Base-by-base conservation (phyloP, 2,329 filamentous ascomycete species). In the Penicillium sp. region DNA sequence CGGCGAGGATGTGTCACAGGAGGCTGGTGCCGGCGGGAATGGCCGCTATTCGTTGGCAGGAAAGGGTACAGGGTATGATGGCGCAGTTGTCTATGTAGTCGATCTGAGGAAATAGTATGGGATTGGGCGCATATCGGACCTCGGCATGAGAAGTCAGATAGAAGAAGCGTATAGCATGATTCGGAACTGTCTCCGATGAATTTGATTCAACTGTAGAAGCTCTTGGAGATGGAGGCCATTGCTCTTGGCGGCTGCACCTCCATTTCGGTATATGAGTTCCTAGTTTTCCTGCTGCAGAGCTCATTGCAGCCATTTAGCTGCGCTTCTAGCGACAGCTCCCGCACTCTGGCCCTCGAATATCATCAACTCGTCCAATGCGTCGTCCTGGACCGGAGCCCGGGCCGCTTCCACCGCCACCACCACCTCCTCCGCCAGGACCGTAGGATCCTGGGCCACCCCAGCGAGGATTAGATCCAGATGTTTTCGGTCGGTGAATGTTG, bases 311-410 rank as follows among this genome's bases (percentile, higher is more conserved):
- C 7, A 23, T 11, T 11, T 23, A n/a, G n/a, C n/a, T n/a, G n/a
- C n/a, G 21, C 37, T 13, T 16, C 63, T 53, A 69, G 16, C 57
- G 53, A 57, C 71, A 72, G 38, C 70, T 71, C 31, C 62, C 60
- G 49, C 71, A 74, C 48, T 73, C 71, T n/a, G 70, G 69, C 6
- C 60, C 70, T 18, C 70, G 62, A 36, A 75, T 60, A 64, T 74
- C 71, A 51, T 73, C 69, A 15, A 74, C 64, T 13, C 63, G 63
- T 8, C 72, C 70, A 45, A 74, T 59, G 33, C 62, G 65, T 42
- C 62, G 68, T 20, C 63, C 59, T 33, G 54, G 53, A 15, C 58
- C 53, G 17, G 59, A 54, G 26, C 57, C 55, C 14, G 54, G 48
- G 15, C 58, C 56, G 5, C 53, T 61, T 5, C 62, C 56, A 5